A percentile compares a stretch with the other conserved stretches of the same genome.
Conservation (phyloP, 768 basidiomycete genomes). For the Clavaria fumosa region DNA sequence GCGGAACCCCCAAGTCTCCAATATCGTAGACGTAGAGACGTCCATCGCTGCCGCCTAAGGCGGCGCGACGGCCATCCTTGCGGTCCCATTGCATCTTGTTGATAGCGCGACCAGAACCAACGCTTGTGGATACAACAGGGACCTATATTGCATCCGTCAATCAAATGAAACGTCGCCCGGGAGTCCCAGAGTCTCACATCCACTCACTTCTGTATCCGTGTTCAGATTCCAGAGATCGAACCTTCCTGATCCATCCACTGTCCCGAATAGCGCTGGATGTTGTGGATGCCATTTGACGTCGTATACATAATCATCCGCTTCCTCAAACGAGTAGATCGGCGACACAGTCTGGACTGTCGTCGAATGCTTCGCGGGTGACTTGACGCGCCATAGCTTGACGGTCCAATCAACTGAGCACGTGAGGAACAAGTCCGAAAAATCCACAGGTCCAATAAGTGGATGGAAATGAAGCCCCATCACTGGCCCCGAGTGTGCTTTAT, state of each 20-base stretch:
- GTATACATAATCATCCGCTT: constrained; percentile 97
- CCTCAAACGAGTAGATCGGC: constrained; percentile 89
- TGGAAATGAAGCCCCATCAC: constrained; percentile 94
- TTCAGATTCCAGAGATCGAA: constrained; percentile 99
- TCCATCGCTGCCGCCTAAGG: constrained; percentile 85
- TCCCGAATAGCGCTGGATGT: constrained; percentile 88
- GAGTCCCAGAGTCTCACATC: too few relatives aligned
- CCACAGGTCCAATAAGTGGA: constrained; percentile 77
- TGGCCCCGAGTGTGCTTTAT: constrained; percentile 85
- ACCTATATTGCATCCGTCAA: constrained; percentile 37
- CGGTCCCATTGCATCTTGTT: constrained; percentile 95
- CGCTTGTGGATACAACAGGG: constrained; percentile 73
- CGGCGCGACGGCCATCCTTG: constrained; percentile 82
- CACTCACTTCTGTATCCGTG: constrained; percentile 81
- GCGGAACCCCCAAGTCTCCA: constrained; percentile 75
- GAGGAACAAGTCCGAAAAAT: constrained; percentile 91
- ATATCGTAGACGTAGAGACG: constrained; percentile 89
- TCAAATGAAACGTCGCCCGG: too few relatives aligned
- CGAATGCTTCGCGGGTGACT: constrained; percentile 59
- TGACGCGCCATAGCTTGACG: constrained; percentile 89
- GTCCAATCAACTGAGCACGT: constrained; percentile 96
- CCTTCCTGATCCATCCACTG: constrained; percentile 86
- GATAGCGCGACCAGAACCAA: constrained; percentile 68
- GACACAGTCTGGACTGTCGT: constrained; percentile 41
- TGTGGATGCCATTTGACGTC: constrained; percentile 97